Evolutionary conservation across 257 asterid species (phyloP), one percentile per base, ranked within the genome.

Genomic region (Capsicum baccatum): DNA sequence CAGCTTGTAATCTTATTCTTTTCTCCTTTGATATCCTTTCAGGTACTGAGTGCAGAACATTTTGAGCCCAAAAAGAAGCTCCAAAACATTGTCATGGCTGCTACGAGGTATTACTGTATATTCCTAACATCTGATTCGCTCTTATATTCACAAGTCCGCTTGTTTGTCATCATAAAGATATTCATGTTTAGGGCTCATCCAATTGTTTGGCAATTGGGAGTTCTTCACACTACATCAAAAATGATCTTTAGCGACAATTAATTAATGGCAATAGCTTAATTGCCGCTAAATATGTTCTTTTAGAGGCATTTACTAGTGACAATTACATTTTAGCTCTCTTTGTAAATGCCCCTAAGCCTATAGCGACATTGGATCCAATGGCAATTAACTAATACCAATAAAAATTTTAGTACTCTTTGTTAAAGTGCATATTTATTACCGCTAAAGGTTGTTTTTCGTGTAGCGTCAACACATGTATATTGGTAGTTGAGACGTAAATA

Each of bases 21-120:
- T 71, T 42, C 35, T 37, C 26, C 16, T 19, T 6, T 80, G 7
- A 52, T 35, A 19, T 85, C 76, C 47, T 74, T 83, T 89, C 93
- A 94, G 99, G 92, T 91, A 71, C 82, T 96, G 83, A 91, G 94
- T 57, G 87, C 94, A 26, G 84, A 81, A 47, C 78, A 94, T 85
- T 86, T 87, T 63, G 98, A 96, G 89, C 93, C 97, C 0, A 96
- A 88, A 82, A 96, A 92, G 94, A 93, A 93, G 89, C 93, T 96
- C 42, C 95, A 92, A 88, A 87, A 90, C 89, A 92, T 93, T 67
- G 97, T 96, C 82, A 93, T 94, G 98, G 97, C 94, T 63, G 99
- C 98, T 52, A 96, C 98, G 0, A 92, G 99, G 99, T 96, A 89
- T 64, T 79, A 70, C 67, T 73, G 13, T 39, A 55, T 64, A 50